phyloP scores from a whole-genome alignment of 2,329 filamentous ascomycete species.

The Xylariaceae sp. region DNA sequence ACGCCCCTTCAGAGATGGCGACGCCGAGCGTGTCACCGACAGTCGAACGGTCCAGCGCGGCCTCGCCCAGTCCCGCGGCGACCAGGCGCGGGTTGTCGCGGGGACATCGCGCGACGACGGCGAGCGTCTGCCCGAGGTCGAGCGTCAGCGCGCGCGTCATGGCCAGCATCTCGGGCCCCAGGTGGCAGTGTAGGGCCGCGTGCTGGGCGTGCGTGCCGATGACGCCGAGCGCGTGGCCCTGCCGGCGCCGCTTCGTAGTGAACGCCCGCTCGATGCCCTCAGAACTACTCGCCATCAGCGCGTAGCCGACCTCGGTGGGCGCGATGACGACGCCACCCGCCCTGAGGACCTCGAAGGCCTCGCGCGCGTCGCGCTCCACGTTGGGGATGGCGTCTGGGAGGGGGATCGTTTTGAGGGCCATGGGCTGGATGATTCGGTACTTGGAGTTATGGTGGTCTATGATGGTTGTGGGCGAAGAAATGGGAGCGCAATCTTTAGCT shows the following conservation, averaged over 20 bases:
- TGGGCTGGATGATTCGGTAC: too few relatives aligned
- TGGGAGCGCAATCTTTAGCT: too few relatives aligned
- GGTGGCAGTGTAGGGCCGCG: conserved; percentile 2
- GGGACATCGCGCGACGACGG: conserved; percentile 5
- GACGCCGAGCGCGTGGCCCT: conserved; percentile 7
- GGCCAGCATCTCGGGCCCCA: conserved; percentile 6
- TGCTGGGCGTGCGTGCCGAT: conserved; percentile 6
- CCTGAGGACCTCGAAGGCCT: conserved; percentile 7
- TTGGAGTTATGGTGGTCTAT: too few relatives aligned
- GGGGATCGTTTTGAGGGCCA: too few relatives aligned
- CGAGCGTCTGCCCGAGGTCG: conserved; percentile 5
- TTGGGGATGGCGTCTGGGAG: conserved; percentile 5
- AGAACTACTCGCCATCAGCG: conserved; percentile 6
- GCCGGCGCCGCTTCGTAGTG: conserved; percentile 6
- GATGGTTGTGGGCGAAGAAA: too few relatives aligned
- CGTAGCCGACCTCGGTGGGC: conserved; percentile 8
- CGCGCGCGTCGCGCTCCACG: conserved; percentile 7
- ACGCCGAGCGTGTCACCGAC: conserved; percentile 7
- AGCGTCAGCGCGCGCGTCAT: conserved; percentile 8
- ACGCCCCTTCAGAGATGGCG: conserved; percentile 7
- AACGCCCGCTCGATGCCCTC: conserved; percentile 9
- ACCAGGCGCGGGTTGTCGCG: conserved; percentile 4
- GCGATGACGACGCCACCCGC: conserved; percentile 8
- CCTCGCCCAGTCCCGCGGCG: conserved; percentile 4
- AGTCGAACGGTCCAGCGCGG: conserved; percentile 4